Evolutionary conservation across 2,329 filamentous ascomycete genomes (phyloP).

Genomic region (Phyllosticta citribraziliensis): DNA sequence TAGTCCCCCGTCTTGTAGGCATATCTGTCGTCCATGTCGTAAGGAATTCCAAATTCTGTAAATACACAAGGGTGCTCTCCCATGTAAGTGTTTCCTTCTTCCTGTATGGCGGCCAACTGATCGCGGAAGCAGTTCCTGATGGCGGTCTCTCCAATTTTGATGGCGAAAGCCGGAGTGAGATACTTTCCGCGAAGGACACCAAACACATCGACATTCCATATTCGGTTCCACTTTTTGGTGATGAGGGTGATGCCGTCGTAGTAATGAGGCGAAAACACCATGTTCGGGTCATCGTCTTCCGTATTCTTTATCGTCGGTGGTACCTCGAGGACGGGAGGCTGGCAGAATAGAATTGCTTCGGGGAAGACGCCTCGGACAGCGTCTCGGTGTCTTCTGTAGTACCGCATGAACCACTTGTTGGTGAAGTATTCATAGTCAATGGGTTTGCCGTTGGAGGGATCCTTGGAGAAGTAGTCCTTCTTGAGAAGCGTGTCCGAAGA

Average conservation of each 20-base stretch:
- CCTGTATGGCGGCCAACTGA: conserved; percentile 69
- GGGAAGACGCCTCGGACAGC: conserved; percentile 67
- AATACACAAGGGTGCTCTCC: conserved; percentile 82
- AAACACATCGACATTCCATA: conserved; percentile 94
- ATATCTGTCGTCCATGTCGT: conserved; percentile 95
- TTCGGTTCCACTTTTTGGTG: conserved; percentile 97
- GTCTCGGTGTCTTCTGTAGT: conserved; percentile 67
- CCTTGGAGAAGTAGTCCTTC: conserved; percentile 80
- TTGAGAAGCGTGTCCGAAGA: conserved; percentile 63
- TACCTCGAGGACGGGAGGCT: conserved; percentile 84
- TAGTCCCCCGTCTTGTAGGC: conserved; percentile 96
- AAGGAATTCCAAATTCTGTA: conserved; percentile 94
- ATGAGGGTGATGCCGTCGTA: conserved; percentile 95
- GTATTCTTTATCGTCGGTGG: conserved; percentile 83
- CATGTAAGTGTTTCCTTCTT: conserved; percentile 82
- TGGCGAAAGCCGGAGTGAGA: conserved; percentile 76
- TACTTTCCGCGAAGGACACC: conserved; percentile 86
- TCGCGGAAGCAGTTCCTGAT: conserved; percentile 90
- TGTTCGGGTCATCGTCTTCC: conserved; percentile 73
- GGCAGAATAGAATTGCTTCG: conserved; percentile 77
- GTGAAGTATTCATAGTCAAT: conserved; percentile 81
- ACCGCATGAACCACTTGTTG: conserved; percentile 82
- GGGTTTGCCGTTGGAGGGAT: conserved; percentile 61
- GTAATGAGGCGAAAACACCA: conserved; percentile 91
- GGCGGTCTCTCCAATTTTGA: conserved; percentile 85